A percentile compares a stretch with the other conserved stretches of the same genome.
Conservation (phyloP, 176 grass and related monocot genomes). For the Alloteropsis semialata region DNA sequence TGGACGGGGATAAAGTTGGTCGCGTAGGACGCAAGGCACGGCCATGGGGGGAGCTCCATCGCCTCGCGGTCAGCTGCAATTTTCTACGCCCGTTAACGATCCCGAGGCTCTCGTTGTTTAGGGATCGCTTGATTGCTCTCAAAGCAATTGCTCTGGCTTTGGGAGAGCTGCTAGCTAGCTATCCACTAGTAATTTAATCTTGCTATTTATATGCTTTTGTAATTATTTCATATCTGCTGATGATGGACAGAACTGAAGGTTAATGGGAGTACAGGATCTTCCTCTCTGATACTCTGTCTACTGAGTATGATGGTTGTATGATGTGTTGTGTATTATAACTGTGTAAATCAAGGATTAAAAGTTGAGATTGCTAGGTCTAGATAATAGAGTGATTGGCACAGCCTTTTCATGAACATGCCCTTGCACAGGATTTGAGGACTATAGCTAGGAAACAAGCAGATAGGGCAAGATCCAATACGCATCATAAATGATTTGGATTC, state of each 20-base stretch:
- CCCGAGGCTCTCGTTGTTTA: slow-evolving; percentile 72
- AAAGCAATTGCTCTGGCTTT: slow-evolving; percentile 53
- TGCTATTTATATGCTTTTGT: background rate
- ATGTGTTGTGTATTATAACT: background rate
- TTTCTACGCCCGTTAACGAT: slow-evolving; percentile 82
- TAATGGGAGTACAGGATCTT: background rate
- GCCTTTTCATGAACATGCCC: slow-evolving; percentile 40
- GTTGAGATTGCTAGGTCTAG: background rate
- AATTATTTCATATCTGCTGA: background rate
- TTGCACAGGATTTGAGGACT: slow-evolving; percentile 44
- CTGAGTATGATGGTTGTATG: background rate
- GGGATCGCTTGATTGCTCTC: slow-evolving; percentile 50
- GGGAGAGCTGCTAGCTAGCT: slow-evolving; percentile 28
- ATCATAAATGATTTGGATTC: slow-evolving; percentile 43
- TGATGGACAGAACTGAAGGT: background rate
- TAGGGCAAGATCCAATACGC: slow-evolving; percentile 54
- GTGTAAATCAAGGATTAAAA: background rate
- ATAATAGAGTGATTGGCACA: background rate
- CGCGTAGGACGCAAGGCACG: slow-evolving; percentile 73
- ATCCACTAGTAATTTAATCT: background rate
- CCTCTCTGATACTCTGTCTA: background rate
- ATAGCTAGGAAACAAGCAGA: slow-evolving; percentile 19
- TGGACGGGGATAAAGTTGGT: slow-evolving; percentile 65
- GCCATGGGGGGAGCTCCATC: slow-evolving; percentile 47
- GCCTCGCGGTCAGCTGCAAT: slow-evolving; percentile 39